Conservation (phyloP, 2,329 filamentous ascomycete genomes). For the Catunica adiposa region DNA sequence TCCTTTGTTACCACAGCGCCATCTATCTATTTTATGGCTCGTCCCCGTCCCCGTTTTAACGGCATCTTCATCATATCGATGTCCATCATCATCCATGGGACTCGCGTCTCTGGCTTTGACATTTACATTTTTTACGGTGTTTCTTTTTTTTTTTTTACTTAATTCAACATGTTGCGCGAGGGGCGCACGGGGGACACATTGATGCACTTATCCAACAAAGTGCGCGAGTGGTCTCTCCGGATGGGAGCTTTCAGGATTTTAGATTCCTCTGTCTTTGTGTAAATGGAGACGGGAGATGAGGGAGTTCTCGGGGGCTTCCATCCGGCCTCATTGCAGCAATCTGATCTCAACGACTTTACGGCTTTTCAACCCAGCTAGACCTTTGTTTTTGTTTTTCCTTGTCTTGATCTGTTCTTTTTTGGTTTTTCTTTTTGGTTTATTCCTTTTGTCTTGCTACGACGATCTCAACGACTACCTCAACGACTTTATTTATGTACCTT, state of each 20-base stretch:
- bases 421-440: neutral
- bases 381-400: constrained; percentile 7
- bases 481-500: constrained; percentile 5
- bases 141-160: neutral
- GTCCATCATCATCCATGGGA: neutral
- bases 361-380: constrained; percentile 15
- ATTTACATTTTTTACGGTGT: neutral
- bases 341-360: constrained; percentile 14
- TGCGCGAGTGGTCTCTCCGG: neutral
- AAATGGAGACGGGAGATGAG: neutral
- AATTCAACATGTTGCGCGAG: constrained; percentile 13
- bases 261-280: neutral
- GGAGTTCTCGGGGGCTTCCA: neutral
- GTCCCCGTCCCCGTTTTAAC: neutral
- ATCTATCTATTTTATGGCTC: no score
- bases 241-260: neutral
- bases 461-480: constrained; percentile 11
- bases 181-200: neutral
- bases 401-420: neutral
- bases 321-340: neutral
- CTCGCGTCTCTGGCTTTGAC: neutral
- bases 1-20: no score
- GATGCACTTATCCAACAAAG: constrained; percentile 13
- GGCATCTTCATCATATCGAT: neutral
- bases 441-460: constrained; percentile 4